Evolutionary conservation across 352 stramenopile genomes (phyloP), one percentile per base, ranked within the genome.

Genomic region (Aphanomyces invadans): DNA sequence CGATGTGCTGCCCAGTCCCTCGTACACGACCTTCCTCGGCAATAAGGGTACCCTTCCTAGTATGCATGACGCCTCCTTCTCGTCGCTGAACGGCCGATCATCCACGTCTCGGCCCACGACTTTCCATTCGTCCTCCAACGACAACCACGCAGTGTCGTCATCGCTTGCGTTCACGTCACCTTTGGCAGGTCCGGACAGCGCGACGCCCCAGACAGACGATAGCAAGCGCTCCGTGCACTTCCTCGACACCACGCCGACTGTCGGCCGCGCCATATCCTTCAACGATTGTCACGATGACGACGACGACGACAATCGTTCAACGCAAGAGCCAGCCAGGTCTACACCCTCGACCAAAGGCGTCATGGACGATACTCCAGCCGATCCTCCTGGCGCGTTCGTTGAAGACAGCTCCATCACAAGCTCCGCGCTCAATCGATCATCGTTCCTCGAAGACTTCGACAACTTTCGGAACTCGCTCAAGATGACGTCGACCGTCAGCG

Each of bases 191-290:
- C 12, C 4, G 23, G 21, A 52, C 21, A 38, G 21, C 9, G 29
- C 25, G 21, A 57, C 49, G 49, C 49, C 49, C 29, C 19, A n/a
- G 11, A 57, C 49, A 21, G 49, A 53, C 39, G 39, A 39, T 17
- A 52, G 33, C 46, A 65, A 65, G 17, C 33, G 59, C 42, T 65
- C 29, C 46, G 49, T 67, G 60, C 60, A 67, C 49, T 51, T 67
- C n/a, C 9, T 57, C 12, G 42, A 67, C 15, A 57, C 15, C 28
- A 67, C 60, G 25, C 60, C 60, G 12, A 60, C 48, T 4, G 48
- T 67, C 46, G 46, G 48, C 38, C 60, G 60, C 21, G 48, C 38
- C 42, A 67, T 67, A 28, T 51, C 21, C 2, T 67, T 67, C 23
- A 39, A 59, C 25, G 60, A 67, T 26, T 67, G 60, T 33, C 23